These are phyloP conservation scores for Heterobasidion parviporum DNA, from an alignment of 1,284 basidiomycete genomes.

Conservation along the genomic window DNA sequence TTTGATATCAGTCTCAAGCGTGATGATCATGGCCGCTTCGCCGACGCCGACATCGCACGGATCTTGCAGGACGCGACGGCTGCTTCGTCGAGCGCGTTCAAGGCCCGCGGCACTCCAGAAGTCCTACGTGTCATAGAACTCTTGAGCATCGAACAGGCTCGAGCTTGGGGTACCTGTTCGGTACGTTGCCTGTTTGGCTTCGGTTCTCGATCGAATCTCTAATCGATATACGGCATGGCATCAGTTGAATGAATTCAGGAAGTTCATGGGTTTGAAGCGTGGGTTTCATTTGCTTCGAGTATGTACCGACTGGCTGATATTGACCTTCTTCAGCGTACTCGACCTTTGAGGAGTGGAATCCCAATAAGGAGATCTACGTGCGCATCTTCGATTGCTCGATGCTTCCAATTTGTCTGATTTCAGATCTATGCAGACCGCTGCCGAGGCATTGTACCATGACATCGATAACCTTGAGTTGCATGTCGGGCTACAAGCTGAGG, in stretches of 20 bases:
- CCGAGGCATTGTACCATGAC: slow-evolving; percentile 61
- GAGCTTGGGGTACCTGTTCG: slow-evolving; percentile 71
- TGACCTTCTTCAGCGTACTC: slow-evolving; percentile 35
- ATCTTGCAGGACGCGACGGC: slow-evolving; percentile 64
- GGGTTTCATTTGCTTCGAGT: slow-evolving; percentile 8
- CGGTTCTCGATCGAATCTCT: not conserved
- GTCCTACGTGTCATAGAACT: slow-evolving; percentile 66
- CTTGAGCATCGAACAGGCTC: slow-evolving; percentile 61
- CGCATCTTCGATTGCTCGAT: slow-evolving; percentile 13
- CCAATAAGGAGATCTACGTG: slow-evolving; percentile 53
- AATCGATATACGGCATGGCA: not conserved
- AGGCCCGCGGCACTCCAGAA: slow-evolving; percentile 67
- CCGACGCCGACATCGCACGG: slow-evolving; percentile 60
- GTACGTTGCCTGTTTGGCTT: slow-evolving; percentile 25
- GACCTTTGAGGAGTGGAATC: slow-evolving; percentile 75
- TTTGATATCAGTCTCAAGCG: slow-evolving; percentile 39
- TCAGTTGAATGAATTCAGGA: slow-evolving; percentile 58
- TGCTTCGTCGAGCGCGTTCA: slow-evolving; percentile 60
- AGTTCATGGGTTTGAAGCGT: slow-evolving; percentile 44
- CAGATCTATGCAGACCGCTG: slow-evolving; percentile 41
- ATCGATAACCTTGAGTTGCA: slow-evolving; percentile 75
- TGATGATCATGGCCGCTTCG: slow-evolving; percentile 46
- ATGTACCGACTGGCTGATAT: not conserved
- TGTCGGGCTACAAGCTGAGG: slow-evolving; percentile 68
- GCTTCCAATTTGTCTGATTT: not conserved